Evolutionary conservation across 306 rosid genomes (phyloP).

Genomic region (Prosopis cineraria): DNA sequence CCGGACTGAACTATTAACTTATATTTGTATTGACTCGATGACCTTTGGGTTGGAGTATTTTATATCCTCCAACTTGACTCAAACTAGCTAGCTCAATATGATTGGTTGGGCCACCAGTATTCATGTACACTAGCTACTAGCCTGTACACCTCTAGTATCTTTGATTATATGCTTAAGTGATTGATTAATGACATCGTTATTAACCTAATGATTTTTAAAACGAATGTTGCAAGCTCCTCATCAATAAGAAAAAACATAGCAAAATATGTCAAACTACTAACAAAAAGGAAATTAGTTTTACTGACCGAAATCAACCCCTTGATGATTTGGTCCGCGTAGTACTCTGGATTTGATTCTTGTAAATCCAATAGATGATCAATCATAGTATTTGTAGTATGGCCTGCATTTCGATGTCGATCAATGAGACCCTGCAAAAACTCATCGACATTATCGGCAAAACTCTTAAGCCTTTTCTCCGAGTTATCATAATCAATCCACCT

Average conservation of each 20-base stretch:
- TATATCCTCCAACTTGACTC: too few relatives aligned
- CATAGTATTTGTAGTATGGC: conserved; percentile 24
- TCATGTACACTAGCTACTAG: too few relatives aligned
- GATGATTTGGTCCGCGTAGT: conserved; percentile 33
- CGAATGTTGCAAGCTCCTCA: background rate
- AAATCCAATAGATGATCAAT: conserved; percentile 40
- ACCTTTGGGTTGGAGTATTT: too few relatives aligned
- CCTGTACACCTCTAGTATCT: too few relatives aligned
- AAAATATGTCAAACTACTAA: background rate
- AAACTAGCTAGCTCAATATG: too few relatives aligned
- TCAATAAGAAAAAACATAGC: background rate
- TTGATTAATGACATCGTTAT: too few relatives aligned
- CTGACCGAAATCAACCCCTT: conserved; percentile 42
- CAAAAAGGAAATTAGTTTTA: background rate
- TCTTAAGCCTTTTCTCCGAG: background rate
- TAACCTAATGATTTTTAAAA: background rate
- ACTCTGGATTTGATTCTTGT: conserved; percentile 34
- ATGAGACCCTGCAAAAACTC: conserved; percentile 38
- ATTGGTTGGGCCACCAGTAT: too few relatives aligned
- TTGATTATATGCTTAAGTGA: too few relatives aligned
- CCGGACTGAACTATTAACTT: too few relatives aligned
- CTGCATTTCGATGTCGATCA: conserved; percentile 31
- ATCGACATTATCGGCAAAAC: background rate
- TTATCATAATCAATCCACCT: conserved; percentile 38
- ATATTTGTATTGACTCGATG: too few relatives aligned